These are phyloP conservation scores for Clarireedia monteithiana DNA, from an alignment of 2,329 filamentous ascomycete species.

Conservation along the genomic window DNA sequence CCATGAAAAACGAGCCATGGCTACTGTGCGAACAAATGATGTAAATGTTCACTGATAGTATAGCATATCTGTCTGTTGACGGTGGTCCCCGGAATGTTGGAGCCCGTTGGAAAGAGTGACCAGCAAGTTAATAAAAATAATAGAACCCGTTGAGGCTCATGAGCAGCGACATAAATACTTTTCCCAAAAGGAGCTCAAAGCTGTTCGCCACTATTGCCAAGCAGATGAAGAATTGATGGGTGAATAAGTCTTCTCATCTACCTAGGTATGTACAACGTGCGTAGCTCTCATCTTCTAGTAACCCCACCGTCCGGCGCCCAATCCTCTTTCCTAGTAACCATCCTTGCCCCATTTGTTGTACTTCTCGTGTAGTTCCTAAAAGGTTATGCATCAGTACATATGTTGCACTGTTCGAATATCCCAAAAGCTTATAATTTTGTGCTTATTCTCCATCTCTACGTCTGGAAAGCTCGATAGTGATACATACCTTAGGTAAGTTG, in stretches of 20 bases:
- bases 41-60: too few species aligned
- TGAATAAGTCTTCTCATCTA: neutral
- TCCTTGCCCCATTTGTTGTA: constrained; percentile 99
- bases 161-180: too few species aligned
- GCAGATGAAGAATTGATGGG: neutral
- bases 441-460: neutral
- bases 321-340: constrained; percentile 44
- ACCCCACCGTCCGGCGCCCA: constrained; percentile 20
- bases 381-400: constrained; percentile 11
- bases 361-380: constrained; percentile 81
- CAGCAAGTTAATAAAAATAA: too few species aligned
- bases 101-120: too few species aligned
- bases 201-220: neutral
- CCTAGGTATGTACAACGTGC: constrained; percentile 24
- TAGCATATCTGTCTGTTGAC: too few species aligned
- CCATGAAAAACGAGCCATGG: too few species aligned
- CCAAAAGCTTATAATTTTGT: neutral
- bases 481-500: constrained; percentile 76
- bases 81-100: too few species aligned
- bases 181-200: too few species aligned
- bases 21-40: too few species aligned
- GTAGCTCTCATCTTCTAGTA: constrained; percentile 9
- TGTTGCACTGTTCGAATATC: neutral
- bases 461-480: neutral
- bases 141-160: too few species aligned